phyloP scores from a whole-genome alignment of 495 filamentous ascomycete species.

The Podospora comata region DNA sequence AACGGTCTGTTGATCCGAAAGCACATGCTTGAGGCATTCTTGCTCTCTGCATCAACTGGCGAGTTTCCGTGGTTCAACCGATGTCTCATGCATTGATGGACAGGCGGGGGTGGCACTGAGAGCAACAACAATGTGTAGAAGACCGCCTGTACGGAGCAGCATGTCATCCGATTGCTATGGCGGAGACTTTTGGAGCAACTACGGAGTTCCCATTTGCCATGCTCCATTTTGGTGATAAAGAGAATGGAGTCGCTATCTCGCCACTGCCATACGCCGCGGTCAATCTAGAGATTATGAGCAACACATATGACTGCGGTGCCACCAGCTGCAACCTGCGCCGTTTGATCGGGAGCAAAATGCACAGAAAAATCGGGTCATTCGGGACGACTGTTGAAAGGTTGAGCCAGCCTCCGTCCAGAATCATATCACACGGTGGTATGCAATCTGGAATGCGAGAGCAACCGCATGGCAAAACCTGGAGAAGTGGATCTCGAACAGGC shows the following conservation, averaged over 20 bases:
- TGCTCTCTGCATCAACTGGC: background rate
- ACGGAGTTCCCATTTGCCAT: too few relatives aligned
- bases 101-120: background rate
- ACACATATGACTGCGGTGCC: slow-evolving; percentile 2
- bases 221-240: too few relatives aligned
- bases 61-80: background rate
- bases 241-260: background rate
- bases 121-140: background rate
- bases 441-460: slow-evolving; percentile 8
- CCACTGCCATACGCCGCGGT: background rate
- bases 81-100: background rate
- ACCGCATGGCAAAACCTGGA: slow-evolving; percentile 4
- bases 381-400: background rate
- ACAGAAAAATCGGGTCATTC: background rate
- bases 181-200: too few relatives aligned
- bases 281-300: slow-evolving; percentile 2
- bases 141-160: too few relatives aligned
- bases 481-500: slow-evolving; percentile 22
- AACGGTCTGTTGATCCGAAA: background rate
- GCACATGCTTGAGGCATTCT: background rate
- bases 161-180: too few relatives aligned
- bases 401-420: background rate
- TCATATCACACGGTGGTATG: background rate
- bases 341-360: slow-evolving; percentile 1
- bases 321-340: background rate